Conservation (phyloP, 225 moss, liverwort and hornwort genomes). For the Ulota crispa region DNA sequence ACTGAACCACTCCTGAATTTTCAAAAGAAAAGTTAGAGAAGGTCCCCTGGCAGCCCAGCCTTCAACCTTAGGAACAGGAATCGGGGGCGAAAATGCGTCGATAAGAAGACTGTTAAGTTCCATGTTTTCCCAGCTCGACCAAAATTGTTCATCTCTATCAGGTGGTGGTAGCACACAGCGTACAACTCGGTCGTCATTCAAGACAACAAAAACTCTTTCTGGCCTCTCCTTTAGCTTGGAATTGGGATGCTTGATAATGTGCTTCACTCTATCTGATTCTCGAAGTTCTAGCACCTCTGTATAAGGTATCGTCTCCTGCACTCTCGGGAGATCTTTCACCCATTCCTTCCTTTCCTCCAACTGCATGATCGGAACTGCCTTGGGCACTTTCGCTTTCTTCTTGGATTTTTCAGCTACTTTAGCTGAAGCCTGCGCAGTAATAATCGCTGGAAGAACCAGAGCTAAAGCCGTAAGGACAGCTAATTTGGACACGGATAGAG, state of each 20-base stretch:
- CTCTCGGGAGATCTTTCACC: slow-evolving; percentile 72
- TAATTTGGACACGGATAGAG: slow-evolving; percentile 21
- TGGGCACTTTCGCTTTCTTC: slow-evolving; percentile 67
- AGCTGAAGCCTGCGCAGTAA: slow-evolving; percentile 54
- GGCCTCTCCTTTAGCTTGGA: slow-evolving; percentile 62
- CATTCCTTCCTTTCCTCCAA: slow-evolving; percentile 81
- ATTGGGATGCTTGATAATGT: slow-evolving; percentile 88
- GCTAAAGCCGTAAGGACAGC: slow-evolving; percentile 41
- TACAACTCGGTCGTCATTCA: slow-evolving; percentile 81
- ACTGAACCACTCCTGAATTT: slow-evolving; percentile 60
- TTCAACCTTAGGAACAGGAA: slow-evolving; percentile 69
- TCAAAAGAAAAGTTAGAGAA: slow-evolving; percentile 64
- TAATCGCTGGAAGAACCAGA: slow-evolving; percentile 58
- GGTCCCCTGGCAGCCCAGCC: slow-evolving; percentile 87
- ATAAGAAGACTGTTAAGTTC: slow-evolving; percentile 67
- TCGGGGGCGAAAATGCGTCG: slow-evolving; percentile 78
- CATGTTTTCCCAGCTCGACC: slow-evolving; percentile 70
- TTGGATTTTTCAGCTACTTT: slow-evolving; percentile 56
- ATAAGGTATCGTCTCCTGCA: slow-evolving; percentile 82
- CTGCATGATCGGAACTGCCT: slow-evolving; percentile 69
- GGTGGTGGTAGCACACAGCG: slow-evolving; percentile 84
- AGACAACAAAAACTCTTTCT: slow-evolving; percentile 74
- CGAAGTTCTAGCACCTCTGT: slow-evolving; percentile 71
- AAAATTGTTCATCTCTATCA: slow-evolving; percentile 78
- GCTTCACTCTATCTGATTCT: slow-evolving; percentile 63